Percentiles rank a stretch among this genome's conserved stretches.
Evolutionary conservation across 2,329 filamentous ascomycete species (phyloP).

Genomic region (Diaporthe citri): DNA sequence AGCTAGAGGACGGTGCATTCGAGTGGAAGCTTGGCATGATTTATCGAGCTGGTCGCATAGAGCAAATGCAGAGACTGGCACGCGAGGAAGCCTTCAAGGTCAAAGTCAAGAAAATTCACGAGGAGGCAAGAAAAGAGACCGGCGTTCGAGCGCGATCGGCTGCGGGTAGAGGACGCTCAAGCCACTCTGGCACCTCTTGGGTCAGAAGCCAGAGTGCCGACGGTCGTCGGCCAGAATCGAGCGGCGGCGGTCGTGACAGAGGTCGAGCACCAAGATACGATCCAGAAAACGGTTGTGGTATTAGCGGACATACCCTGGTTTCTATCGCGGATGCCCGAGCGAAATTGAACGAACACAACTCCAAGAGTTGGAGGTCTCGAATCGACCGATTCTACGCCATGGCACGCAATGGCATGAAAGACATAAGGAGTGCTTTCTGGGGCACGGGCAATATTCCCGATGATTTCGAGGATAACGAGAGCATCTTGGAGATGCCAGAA

Average conservation of each 20-base stretch:
- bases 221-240: constrained; percentile 52
- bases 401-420: constrained; percentile 80
- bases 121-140: constrained; percentile 69
- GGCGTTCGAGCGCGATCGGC: constrained; percentile 69
- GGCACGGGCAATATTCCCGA: constrained; percentile 85
- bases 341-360: constrained; percentile 83
- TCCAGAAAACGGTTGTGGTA: constrained; percentile 78
- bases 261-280: constrained; percentile 77
- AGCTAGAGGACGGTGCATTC: constrained; percentile 95
- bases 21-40: constrained; percentile 98
- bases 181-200: constrained; percentile 51
- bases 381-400: constrained; percentile 82
- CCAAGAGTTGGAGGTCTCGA: constrained; percentile 90
- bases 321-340: constrained; percentile 81
- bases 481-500: constrained; percentile 86
- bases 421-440: constrained; percentile 84
- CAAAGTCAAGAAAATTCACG: constrained; percentile 86
- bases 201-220: constrained; percentile 71
- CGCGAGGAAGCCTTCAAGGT: constrained; percentile 90
- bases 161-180: constrained; percentile 54
- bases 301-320: constrained; percentile 80
- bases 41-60: constrained; percentile 87
- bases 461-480: constrained; percentile 85
- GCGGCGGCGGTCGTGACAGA: constrained; percentile 50
- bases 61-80: constrained; percentile 90